Conservation (phyloP, 768 basidiomycete species). For the Russula virescens region DNA sequence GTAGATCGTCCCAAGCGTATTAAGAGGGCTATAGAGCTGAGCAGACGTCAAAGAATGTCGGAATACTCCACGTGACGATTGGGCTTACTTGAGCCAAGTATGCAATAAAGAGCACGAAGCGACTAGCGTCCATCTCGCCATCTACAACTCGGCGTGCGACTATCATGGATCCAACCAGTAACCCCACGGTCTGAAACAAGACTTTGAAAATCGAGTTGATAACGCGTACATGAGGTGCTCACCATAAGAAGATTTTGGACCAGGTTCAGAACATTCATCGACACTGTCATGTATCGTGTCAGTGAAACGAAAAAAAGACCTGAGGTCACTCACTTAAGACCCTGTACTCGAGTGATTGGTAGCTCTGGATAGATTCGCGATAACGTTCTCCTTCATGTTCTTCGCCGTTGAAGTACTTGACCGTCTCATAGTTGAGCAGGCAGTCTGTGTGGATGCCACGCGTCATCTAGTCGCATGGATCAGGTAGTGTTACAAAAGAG, state of each 20-base stretch:
- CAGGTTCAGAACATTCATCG: slow-evolving; percentile 69
- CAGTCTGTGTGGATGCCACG: slow-evolving; percentile 82
- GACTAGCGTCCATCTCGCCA: slow-evolving; percentile 45
- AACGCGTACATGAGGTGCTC: slow-evolving; percentile 26
- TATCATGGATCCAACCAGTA: slow-evolving; percentile 77
- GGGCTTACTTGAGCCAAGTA: slow-evolving; percentile 71
- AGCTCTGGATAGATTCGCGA: slow-evolving; percentile 60
- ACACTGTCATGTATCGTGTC: slow-evolving; percentile 37
- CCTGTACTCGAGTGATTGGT: slow-evolving; percentile 67
- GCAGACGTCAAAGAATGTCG: slow-evolving; percentile 8
- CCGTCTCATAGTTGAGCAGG: slow-evolving; percentile 76
- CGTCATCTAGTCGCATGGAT: slow-evolving; percentile 42
- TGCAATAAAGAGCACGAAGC: slow-evolving; percentile 76
- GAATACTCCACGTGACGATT: not conserved
- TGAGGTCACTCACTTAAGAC: slow-evolving; percentile 53
- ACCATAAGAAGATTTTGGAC: slow-evolving; percentile 80
- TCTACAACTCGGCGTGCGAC: slow-evolving; percentile 64
- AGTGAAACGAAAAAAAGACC: not conserved
- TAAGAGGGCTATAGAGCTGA: slow-evolving; percentile 68
- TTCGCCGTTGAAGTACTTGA: slow-evolving; percentile 89
- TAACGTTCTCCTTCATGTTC: slow-evolving; percentile 71
- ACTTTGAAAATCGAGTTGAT: not conserved
- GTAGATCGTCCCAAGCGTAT: slow-evolving; percentile 74
- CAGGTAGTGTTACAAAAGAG: slow-evolving; percentile 2
- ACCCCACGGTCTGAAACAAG: slow-evolving; percentile 54